phyloP scores from a whole-genome alignment of 768 basidiomycete species.

The Clavulina sp. region DNA sequence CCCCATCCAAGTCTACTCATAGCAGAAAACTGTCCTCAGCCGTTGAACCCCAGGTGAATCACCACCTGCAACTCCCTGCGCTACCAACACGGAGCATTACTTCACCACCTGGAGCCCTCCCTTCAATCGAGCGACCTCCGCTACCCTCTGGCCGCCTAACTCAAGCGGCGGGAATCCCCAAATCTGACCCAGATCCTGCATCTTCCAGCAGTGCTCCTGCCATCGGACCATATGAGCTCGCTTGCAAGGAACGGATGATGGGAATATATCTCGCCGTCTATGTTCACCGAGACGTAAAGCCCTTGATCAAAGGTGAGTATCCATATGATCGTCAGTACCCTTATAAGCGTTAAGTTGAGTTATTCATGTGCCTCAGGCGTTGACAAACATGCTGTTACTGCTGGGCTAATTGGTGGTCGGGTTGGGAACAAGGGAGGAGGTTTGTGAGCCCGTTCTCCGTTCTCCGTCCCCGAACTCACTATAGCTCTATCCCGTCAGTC shows the following conservation, averaged over 20 bases:
- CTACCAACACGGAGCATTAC: background rate
- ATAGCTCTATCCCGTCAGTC: conserved; percentile 21
- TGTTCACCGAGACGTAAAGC: conserved; percentile 50
- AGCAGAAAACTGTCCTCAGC: background rate
- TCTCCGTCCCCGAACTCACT: background rate
- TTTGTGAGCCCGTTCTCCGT: background rate
- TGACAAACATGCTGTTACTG: conserved; percentile 68
- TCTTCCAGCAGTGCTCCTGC: conserved; percentile 12
- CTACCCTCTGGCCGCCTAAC: background rate
- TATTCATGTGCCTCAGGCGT: conserved; percentile 27
- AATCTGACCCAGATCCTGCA: background rate
- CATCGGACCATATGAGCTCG: conserved; percentile 64
- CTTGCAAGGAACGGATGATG: conserved; percentile 84
- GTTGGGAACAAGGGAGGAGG: conserved; percentile 79
- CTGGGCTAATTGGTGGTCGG: conserved; percentile 78
- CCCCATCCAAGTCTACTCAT: background rate
- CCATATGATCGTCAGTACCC: background rate
- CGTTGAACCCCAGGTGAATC: background rate
- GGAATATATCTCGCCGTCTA: conserved; percentile 68
- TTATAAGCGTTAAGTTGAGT: background rate
- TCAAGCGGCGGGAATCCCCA: background rate
- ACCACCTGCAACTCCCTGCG: background rate
- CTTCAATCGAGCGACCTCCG: background rate
- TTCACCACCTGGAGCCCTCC: background rate
- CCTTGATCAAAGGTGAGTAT: conserved; percentile 39